Evolutionary conservation across 2,329 filamentous ascomycete genomes (phyloP).

Genomic region (Monascus ruber): DNA sequence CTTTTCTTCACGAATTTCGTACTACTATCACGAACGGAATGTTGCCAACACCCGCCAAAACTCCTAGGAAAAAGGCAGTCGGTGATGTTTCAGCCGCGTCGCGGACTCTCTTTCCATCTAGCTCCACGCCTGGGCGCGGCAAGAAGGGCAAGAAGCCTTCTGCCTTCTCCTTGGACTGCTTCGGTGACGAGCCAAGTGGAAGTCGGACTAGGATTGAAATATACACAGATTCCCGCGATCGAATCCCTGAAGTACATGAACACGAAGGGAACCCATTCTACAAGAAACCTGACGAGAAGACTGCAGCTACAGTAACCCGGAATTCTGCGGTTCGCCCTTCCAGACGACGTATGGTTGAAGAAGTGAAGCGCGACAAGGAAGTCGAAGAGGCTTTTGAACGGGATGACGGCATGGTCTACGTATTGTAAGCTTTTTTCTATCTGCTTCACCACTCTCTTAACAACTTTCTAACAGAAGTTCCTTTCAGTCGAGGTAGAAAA

Average conservation of each 20-base stretch:
- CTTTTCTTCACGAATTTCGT: conserved; percentile 12
- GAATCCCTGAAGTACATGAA: conserved; percentile 42
- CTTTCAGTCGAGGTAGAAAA: conserved; percentile 48
- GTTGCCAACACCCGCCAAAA: conserved; percentile 52
- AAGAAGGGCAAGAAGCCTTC: conserved; percentile 36
- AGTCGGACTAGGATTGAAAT: conserved; percentile 40
- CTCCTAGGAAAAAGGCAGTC: conserved; percentile 44
- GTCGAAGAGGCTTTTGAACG: conserved; percentile 41
- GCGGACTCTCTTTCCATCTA: conserved; percentile 42
- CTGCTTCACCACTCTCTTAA: conserved; percentile 1
- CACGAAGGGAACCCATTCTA: conserved; percentile 47
- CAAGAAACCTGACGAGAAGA: conserved; percentile 25
- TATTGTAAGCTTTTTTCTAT: conserved; percentile 42
- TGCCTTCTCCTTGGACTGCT: conserved; percentile 35
- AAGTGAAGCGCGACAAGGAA: conserved; percentile 21
- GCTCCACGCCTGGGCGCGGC: conserved; percentile 35
- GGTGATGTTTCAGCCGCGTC: conserved; percentile 37
- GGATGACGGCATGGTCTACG: conserved; percentile 48
- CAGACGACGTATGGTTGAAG: conserved; percentile 27
- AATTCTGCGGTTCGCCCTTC: conserved; percentile 16
- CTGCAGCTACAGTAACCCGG: conserved; percentile 7
- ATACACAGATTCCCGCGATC: conserved; percentile 53
- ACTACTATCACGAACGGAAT: conserved; percentile 31
- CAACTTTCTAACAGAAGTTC: conserved; percentile 14
- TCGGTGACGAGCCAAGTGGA: conserved; percentile 20